Evolutionary conservation across 164 flowering plant species (phyloP).

Genomic region (Sedum album): DNA sequence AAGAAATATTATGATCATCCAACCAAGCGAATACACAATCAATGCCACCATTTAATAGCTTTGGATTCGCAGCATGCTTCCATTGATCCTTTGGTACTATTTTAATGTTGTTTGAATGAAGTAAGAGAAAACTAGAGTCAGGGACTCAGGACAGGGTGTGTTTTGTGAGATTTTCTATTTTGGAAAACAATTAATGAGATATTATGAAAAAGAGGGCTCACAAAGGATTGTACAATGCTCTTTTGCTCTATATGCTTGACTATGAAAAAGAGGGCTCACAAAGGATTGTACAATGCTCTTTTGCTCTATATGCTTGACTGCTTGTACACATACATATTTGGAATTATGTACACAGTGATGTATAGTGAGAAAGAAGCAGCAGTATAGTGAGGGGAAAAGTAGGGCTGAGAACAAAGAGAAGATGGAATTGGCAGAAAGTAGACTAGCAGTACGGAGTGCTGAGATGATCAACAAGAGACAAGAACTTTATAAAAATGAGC

Average conservation of each 20-base stretch:
- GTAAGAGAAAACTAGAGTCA: neutral
- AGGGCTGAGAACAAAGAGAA: neutral
- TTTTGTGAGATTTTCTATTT: neutral
- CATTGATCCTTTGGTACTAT: neutral
- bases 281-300: neutral
- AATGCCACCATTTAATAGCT: neutral
- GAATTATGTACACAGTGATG: neutral
- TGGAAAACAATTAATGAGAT: neutral
- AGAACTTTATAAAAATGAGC: neutral
- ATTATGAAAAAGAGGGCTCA: neutral
- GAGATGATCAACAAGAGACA: constrained; percentile 2
- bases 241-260: too few species aligned
- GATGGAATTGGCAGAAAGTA: neutral
- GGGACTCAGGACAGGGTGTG: too few species aligned
- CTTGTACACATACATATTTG: neutral
- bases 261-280: neutral
- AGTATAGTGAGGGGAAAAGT: neutral
- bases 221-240: neutral
- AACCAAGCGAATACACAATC: neutral
- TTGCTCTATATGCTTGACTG: neutral
- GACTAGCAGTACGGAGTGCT: neutral
- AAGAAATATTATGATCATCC: neutral
- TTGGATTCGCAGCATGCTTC: neutral
- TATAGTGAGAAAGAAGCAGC: neutral
- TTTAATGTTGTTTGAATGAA: neutral